Conservation (phyloP, 495 filamentous ascomycete species). For the Podospora australis region DNA sequence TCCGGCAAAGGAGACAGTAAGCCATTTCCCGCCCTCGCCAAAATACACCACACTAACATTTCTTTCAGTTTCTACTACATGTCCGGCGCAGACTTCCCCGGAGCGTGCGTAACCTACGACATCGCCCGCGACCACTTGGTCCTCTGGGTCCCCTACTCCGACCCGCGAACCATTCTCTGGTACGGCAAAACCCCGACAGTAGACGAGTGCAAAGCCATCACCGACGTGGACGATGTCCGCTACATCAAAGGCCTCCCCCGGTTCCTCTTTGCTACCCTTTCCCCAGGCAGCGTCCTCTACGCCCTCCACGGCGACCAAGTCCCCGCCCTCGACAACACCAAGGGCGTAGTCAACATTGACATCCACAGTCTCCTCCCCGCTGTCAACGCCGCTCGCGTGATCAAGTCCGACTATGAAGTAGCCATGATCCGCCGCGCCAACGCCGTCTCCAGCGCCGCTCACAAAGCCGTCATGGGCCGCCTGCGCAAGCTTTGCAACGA, state of each 20-base stretch:
- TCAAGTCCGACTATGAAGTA: conserved; percentile 80
- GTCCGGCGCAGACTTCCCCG: conserved; percentile 53
- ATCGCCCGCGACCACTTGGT: conserved; percentile 49
- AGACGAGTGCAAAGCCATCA: conserved; percentile 43
- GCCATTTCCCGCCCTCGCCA: neutral
- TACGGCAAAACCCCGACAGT: conserved; percentile 49
- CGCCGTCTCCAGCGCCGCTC: conserved; percentile 62
- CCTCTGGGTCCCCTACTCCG: conserved; percentile 55
- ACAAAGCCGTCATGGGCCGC: conserved; percentile 56
- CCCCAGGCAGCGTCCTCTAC: conserved; percentile 33
- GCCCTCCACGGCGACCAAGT: conserved; percentile 36
- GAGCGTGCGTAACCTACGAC: conserved; percentile 58
- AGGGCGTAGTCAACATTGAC: conserved; percentile 34
- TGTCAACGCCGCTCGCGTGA: conserved; percentile 64
- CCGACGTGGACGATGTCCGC: conserved; percentile 48
- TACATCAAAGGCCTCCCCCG: conserved; percentile 29
- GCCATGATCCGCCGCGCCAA: conserved; percentile 73
- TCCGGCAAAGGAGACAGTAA: conserved; percentile 60
- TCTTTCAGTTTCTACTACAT: conserved; percentile 58
- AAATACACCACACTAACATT: neutral
- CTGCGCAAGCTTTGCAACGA: conserved; percentile 64
- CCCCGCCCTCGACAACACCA: conserved; percentile 31
- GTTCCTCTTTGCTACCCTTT: conserved; percentile 26
- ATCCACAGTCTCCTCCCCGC: conserved; percentile 49
- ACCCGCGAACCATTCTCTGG: conserved; percentile 53